A percentile compares a stretch with the other conserved stretches of the same genome.
These are phyloP conservation scores for Xylariaceae sp. DNA, from an alignment of 2,329 filamentous ascomycete genomes.

Conservation along the genomic window DNA sequence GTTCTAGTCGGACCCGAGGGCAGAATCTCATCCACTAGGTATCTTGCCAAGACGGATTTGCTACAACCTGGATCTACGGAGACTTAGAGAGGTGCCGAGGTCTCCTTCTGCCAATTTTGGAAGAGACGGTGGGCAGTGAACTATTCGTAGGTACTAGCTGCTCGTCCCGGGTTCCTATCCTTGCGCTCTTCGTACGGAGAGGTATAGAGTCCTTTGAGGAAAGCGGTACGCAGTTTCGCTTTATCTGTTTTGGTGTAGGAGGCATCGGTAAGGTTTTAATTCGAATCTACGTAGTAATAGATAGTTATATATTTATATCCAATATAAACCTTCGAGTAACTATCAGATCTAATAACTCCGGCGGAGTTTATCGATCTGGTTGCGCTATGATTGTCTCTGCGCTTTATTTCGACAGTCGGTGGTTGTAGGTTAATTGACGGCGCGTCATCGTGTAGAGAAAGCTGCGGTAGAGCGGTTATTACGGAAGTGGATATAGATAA, in stretches of 20 bases:
- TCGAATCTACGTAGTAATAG: conserved; percentile 5
- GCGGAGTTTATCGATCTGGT: conserved; percentile 1
- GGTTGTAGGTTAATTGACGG: too few species aligned
- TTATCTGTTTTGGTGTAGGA: not conserved
- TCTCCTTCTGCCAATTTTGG: conserved; percentile 6
- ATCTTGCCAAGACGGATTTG: conserved; percentile 40
- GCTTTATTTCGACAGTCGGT: too few species aligned
- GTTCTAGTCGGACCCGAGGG: conserved; percentile 14
- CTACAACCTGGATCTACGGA: conserved; percentile 39
- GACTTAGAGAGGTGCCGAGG: conserved; percentile 10
- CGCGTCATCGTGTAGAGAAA: too few species aligned
- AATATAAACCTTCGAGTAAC: conserved; percentile 4
- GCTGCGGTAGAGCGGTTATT: too few species aligned
- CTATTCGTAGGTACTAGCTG: conserved; percentile 16
- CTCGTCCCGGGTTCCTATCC: conserved; percentile 15
- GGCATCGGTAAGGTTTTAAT: not conserved
- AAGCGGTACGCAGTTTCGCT: conserved; percentile 2
- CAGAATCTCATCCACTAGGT: conserved; percentile 32
- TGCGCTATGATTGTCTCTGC: not conserved
- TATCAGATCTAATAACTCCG: conserved; percentile 1
- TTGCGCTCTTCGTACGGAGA: conserved; percentile 16
- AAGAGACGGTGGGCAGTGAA: conserved; percentile 14
- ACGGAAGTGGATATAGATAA: too few species aligned
- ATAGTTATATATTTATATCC: conserved; percentile 2
- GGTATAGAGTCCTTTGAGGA: conserved; percentile 5